Conservation (phyloP, 306 rosid species). For the Pachyrhizus erosus region DNA sequence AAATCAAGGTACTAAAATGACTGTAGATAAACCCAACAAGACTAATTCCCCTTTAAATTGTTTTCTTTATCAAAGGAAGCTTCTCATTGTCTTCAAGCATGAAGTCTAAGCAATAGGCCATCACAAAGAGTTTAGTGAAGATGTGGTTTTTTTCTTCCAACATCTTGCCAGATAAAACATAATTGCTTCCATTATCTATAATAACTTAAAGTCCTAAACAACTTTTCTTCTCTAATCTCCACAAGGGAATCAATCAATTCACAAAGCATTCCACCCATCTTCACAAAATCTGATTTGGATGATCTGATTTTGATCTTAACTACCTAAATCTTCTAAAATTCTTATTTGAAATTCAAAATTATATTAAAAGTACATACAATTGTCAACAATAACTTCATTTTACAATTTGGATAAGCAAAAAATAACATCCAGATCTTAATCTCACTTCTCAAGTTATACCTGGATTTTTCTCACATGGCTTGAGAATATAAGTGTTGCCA, state of each 20-base stretch:
- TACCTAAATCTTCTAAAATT: not conserved
- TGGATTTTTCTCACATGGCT: constrained; percentile 75
- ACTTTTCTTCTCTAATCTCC: not conserved
- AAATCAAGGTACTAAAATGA: too few relatives aligned
- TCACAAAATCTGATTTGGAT: not conserved
- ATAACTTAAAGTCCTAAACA: not conserved
- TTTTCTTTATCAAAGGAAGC: too few relatives aligned
- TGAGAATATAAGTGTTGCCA: constrained; percentile 79
- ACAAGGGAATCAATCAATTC: not conserved
- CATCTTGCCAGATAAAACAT: too few relatives aligned
- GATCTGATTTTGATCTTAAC: not conserved
- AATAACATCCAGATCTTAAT: not conserved
- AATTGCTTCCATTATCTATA: too few relatives aligned
- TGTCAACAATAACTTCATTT: not conserved
- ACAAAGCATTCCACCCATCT: not conserved
- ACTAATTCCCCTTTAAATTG: too few relatives aligned
- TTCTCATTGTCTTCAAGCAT: too few relatives aligned
- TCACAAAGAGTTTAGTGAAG: too few relatives aligned
- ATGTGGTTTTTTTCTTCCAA: too few relatives aligned
- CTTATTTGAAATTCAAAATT: too few relatives aligned
- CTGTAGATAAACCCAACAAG: too few relatives aligned
- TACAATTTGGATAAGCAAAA: not conserved
- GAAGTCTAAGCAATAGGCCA: too few relatives aligned
- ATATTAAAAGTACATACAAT: not conserved
- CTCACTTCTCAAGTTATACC: constrained; percentile 44